A percentile compares a stretch with the other conserved stretches of the same genome.
Conservation (phyloP, 345 rosid genomes). For the Linum trigynum region DNA sequence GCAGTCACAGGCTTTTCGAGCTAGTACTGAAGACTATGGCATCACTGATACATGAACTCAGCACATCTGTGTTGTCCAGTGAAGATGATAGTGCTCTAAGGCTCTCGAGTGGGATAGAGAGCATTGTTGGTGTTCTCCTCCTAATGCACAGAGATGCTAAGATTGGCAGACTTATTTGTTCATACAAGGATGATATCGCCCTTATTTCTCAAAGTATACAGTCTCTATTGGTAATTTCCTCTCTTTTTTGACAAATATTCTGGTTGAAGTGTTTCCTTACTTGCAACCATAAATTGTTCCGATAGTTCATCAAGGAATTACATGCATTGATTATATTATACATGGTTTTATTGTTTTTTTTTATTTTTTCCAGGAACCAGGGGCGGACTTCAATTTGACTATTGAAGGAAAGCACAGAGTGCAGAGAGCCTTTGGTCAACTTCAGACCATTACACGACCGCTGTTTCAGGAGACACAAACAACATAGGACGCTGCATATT, state of each 20-base stretch:
- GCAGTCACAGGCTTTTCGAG: constrained; percentile 39
- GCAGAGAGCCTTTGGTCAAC: constrained; percentile 31
- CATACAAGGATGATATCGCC: constrained; percentile 37
- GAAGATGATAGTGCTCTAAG: constrained; percentile 16
- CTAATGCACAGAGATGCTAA: constrained; percentile 47
- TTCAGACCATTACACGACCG: constrained; percentile 10
- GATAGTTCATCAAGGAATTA: not conserved
- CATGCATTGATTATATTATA: constrained; percentile 1
- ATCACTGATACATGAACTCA: constrained; percentile 28
- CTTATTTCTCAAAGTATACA: constrained; percentile 29
- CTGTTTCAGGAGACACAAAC: not conserved
- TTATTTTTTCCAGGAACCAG: constrained; percentile 32
- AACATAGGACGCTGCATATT: not conserved
- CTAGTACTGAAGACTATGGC: constrained; percentile 37
- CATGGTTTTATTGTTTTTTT: constrained; percentile 13
- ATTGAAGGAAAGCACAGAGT: constrained; percentile 49
- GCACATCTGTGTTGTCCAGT: constrained; percentile 15
- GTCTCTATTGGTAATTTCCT: constrained; percentile 45
- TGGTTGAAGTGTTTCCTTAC: not conserved
- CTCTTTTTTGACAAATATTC: not conserved
- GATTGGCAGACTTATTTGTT: constrained; percentile 30
- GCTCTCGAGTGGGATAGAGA: constrained; percentile 27
- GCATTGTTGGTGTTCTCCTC: constrained; percentile 42
- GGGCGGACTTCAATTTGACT: constrained; percentile 27
- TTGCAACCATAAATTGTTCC: not conserved